Evolutionary conservation across 2,329 filamentous ascomycete species (phyloP), one percentile per base, ranked within the genome.

Genomic region (Chaetomiaceae sp.): DNA sequence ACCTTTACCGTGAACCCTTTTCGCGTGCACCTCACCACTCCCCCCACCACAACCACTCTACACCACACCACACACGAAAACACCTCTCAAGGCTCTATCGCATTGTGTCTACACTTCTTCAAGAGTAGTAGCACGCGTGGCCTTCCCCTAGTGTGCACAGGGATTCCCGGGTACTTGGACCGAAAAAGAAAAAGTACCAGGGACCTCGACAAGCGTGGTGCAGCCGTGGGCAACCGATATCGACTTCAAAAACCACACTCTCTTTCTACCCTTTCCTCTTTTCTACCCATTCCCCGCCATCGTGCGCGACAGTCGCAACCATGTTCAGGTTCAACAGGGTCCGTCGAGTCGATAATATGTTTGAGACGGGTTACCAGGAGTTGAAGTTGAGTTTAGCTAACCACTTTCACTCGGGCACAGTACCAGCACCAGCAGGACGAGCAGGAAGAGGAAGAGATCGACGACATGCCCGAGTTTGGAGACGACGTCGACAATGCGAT

Each of bases 401-500:
- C n/a, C n/a, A n/a, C n/a, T n/a, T n/a, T n/a, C n/a, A 61, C 52
- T 39, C n/a, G 12, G 36, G 47, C 9, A n/a, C n/a, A n/a, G n/a
- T n/a, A n/a, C 15, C 4, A 15, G 20, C 15, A 29, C 29, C 12
- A 17, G 20, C 36, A 48, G 46, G 43, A 62, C 53, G 73, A 76
- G 63, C 72, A 78, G 58, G 74, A 71, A 59, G 74, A 78, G 58
- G 74, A 71, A 59, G 74, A 71, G 50, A 68, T 70, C 54, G 69
- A 74, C 52, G 75, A 71, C 57, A 69, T 83, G 64, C 76, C 78
- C 55, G 82, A 88, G 56, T 82, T 90, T 61, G 84, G 83, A 55
- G 88, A 94, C 61, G 79, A 79, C 67, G 85, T 99, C 71, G 92
- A 97, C 70, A 74, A 77, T 57, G 69, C 72, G 51, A 95, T 91